These are phyloP conservation scores for Typha latifolia DNA, from an alignment of 176 grass and related monocot species.

Conservation along the genomic window DNA sequence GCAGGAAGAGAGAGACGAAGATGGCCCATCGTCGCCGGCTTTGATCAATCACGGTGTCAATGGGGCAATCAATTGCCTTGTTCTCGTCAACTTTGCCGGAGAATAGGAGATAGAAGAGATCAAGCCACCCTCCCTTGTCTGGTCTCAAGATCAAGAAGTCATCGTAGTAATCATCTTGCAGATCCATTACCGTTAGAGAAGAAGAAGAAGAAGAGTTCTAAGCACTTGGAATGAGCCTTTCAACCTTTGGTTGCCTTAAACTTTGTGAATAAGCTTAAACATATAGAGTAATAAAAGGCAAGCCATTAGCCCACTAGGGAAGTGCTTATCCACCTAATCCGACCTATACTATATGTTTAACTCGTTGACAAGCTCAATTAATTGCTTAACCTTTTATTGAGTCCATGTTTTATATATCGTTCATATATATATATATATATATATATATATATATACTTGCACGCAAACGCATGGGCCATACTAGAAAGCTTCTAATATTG, in stretches of 20 bases:
- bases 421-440: too few species aligned
- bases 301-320: too few species aligned
- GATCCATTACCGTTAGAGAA: neutral
- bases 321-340: too few species aligned
- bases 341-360: too few species aligned
- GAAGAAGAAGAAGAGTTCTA: neutral
- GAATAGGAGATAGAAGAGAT: conserved; percentile 39
- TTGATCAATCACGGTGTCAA: conserved; percentile 32
- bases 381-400: too few species aligned
- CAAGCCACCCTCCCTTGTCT: conserved; percentile 27
- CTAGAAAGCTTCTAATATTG: too few species aligned
- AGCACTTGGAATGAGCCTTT: neutral
- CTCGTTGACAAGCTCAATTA: too few species aligned
- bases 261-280: too few species aligned
- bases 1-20: conserved; percentile 48
- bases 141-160: conserved; percentile 64
- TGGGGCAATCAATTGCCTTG: conserved; percentile 38
- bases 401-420: too few species aligned
- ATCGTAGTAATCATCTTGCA: neutral
- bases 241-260: neutral
- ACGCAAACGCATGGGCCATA: too few species aligned
- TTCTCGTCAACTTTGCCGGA: conserved; percentile 38
- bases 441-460: too few species aligned
- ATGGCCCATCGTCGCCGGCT: conserved; percentile 39
- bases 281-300: too few species aligned